These are phyloP conservation scores for Pleodorina starrii DNA, from an alignment of 139 green algal species.

Conservation along the genomic window DNA sequence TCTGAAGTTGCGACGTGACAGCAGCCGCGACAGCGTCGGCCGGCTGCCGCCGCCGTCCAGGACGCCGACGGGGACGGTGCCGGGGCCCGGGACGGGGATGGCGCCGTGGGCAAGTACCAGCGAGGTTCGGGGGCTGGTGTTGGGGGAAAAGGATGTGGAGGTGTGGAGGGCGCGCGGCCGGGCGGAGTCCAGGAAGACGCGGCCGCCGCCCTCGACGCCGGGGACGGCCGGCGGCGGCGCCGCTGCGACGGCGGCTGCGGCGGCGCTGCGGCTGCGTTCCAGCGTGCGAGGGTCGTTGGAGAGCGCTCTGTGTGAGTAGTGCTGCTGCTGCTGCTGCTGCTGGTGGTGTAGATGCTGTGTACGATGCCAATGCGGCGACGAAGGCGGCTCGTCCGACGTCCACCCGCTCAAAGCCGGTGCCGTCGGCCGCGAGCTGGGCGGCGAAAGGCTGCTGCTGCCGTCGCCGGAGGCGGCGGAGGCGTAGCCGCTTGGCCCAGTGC, in stretches of 20 bases:
- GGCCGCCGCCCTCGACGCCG: neutral
- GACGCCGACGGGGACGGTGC: too few species aligned
- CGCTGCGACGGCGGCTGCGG: neutral
- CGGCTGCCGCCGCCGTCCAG: too few species aligned
- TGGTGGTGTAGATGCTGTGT: too few species aligned
- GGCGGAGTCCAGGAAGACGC: neutral
- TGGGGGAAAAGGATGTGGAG: neutral
- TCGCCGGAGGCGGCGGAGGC: too few species aligned
- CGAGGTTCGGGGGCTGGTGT: neutral
- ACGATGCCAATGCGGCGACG: too few species aligned
- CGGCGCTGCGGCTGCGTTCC: slow-evolving; percentile 4
- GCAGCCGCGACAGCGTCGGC: neutral
- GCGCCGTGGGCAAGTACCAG: too few species aligned
- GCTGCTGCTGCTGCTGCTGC: too few species aligned
- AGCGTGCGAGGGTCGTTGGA: neutral
- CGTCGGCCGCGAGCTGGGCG: too few species aligned
- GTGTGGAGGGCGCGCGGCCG: neutral
- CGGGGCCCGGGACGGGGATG: too few species aligned
- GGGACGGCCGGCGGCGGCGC: neutral
- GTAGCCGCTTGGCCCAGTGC: too few species aligned
- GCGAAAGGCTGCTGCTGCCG: too few species aligned
- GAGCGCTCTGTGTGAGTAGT: neutral
- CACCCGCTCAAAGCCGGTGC: neutral
- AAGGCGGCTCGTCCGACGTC: neutral
- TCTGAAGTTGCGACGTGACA: neutral